Conservation (phyloP, 306 rosid genomes). For the Cucumis hystrix region DNA sequence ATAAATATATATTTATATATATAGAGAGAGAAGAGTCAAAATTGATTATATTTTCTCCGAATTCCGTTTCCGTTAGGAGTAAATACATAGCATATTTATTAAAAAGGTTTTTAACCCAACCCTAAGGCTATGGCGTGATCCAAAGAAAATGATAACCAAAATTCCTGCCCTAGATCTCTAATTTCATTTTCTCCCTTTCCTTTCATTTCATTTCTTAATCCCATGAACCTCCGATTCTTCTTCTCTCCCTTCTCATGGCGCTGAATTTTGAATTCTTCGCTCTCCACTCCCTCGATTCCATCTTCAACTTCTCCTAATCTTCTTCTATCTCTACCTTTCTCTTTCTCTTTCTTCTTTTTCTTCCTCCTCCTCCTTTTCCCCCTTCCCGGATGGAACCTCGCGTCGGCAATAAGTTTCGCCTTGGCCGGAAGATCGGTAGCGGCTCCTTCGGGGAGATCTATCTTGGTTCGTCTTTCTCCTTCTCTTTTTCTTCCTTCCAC, state of each 20-base stretch:
- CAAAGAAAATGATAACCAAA: not conserved
- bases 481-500: not conserved
- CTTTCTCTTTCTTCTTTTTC: constrained; percentile 16
- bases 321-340: constrained; percentile 29
- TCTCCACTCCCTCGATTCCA: constrained; percentile 1
- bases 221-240: not conserved
- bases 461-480: constrained; percentile 34
- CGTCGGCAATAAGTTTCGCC: constrained; percentile 75
- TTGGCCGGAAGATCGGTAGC: constrained; percentile 92
- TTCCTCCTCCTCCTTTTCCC: too few relatives aligned
- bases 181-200: not conserved
- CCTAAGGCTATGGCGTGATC: not conserved
- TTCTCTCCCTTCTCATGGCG: not conserved
- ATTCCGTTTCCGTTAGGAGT: not conserved
- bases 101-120: not conserved
- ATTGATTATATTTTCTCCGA: not conserved
- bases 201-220: not conserved
- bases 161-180: constrained; percentile 18
- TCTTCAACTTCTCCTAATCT: constrained; percentile 4
- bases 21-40: not conserved
- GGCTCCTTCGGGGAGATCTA: constrained; percentile 98
- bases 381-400: constrained; percentile 83
- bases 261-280: constrained; percentile 1
- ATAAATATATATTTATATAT: too few relatives aligned
- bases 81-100: not conserved